Evolutionary conservation across 495 filamentous ascomycete species (phyloP).

Genomic region (Trichoderma orchidacearum): DNA sequence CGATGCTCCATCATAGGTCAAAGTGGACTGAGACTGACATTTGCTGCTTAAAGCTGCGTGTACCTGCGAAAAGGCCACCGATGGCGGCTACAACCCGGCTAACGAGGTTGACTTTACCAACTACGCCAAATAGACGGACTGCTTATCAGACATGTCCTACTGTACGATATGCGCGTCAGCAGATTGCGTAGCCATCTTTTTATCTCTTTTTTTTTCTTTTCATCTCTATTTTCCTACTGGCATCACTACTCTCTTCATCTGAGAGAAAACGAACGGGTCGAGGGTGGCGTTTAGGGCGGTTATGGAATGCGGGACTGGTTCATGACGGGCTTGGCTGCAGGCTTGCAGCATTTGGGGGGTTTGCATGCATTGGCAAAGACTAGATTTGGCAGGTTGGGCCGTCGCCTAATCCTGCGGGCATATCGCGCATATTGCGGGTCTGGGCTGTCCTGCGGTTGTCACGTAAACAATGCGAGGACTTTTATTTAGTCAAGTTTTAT

Average conservation of each 20-base stretch:
- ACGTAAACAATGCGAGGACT: no score
- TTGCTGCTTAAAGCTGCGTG: slow-evolving; percentile 49
- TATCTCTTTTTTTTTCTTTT: slow-evolving; percentile 2
- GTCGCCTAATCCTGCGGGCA: background rate
- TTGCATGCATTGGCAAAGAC: background rate
- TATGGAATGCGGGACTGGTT: background rate
- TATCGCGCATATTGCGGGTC: background rate
- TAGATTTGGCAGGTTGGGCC: background rate
- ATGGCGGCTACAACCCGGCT: slow-evolving; percentile 29
- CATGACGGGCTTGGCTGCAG: background rate
- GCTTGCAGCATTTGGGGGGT: background rate
- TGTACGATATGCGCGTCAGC: background rate
- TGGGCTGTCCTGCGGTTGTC: background rate
- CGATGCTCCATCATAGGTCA: background rate
- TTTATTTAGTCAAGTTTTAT: no score
- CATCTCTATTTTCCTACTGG: no score
- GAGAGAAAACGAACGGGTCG: background rate
- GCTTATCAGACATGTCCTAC: no score
- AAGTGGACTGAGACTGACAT: slow-evolving; percentile 6
- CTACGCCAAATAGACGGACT: slow-evolving; percentile 22
- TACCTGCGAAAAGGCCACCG: slow-evolving; percentile 65
- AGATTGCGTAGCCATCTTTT: background rate
- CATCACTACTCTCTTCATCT: no score
- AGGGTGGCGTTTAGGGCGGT: background rate
- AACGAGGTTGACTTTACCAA: slow-evolving; percentile 77